Base-by-base conservation (phyloP, 345 rosid genomes). In the Sisymbrium altissimum region DNA sequence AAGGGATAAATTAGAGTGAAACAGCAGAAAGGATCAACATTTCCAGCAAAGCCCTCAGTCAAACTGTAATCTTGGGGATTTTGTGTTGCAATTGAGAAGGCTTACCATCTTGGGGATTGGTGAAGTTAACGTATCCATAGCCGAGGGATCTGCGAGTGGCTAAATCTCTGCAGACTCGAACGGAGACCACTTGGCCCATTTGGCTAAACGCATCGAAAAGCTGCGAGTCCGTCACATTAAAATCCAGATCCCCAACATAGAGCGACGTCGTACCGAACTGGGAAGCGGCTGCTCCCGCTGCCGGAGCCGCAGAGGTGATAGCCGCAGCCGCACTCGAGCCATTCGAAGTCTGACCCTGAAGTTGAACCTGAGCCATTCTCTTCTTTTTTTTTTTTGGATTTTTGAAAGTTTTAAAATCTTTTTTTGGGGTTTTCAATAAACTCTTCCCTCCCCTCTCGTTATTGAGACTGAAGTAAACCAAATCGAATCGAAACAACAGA, bases 381-480 rank as follows among this genome's bases (percentile, higher is more conserved):
- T 57, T 65, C 3, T 3, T 27, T 72, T 66, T 49, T 27, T 27
- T 27, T 72, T 66, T 49, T 46, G 32, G 66, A 6, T 46, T 74
- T 74, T 66, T 11, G 4, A 66, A 55, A 33, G 18, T 45, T 74
- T 73, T 73, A 55, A n/a, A n/a, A 2, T 12, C 17, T 66, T 68
- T 55, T 72, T 43, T 52, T 23, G 48, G 79, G 68, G 65, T 83
- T 75, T 72, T 67, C 8, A 27, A 52, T 5, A 9, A 32, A 56
- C 46, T 78, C 92, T 86, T 90, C 96, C 89, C 95, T 87, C 95
- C 87, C 91, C 97, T 88, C 97, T 80, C 79, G 76, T 86, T 83
- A 83, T 81, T 75, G n/a, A 78, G 64, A 74, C 49, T 54, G 60
- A 74, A 33, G 36, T 53, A 60, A 77, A 77, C 19, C 25, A 38